These are phyloP conservation scores for Rutidosis leptorrhynchoides DNA, from an alignment of 129 eudicot species.

Conservation along the genomic window DNA sequence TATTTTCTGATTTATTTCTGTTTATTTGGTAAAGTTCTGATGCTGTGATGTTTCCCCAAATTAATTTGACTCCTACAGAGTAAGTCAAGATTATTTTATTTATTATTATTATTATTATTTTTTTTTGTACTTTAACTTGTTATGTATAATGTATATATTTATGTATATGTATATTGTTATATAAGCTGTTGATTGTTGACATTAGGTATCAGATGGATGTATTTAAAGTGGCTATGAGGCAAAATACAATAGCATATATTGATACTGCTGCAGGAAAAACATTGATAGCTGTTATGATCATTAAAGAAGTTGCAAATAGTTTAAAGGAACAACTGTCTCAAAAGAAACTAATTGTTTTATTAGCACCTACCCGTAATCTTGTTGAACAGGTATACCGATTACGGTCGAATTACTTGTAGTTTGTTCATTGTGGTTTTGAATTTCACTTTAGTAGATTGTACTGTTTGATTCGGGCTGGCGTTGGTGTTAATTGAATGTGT, in stretches of 20 bases:
- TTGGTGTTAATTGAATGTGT: neutral
- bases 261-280: slow-evolving; percentile 62
- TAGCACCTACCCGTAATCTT: slow-evolving; percentile 76
- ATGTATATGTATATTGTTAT: too few species aligned
- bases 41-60: neutral
- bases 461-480: neutral
- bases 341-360: slow-evolving; percentile 51
- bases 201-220: slow-evolving; percentile 53
- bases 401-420: neutral
- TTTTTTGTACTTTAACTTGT: neutral
- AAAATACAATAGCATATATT: slow-evolving; percentile 63
- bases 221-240: slow-evolving; percentile 52
- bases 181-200: slow-evolving; percentile 1
- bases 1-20: neutral
- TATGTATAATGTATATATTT: neutral
- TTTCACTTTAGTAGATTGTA: neutral
- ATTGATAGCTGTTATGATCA: slow-evolving; percentile 59
- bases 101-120: neutral
- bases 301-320: slow-evolving; percentile 43
- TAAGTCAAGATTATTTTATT: slow-evolving; percentile 10
- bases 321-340: slow-evolving; percentile 18
- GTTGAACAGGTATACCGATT: slow-evolving; percentile 49
- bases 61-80: slow-evolving; percentile 38
- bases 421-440: slow-evolving; percentile 1
- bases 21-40: slow-evolving; percentile 19